Evolutionary conservation across 2,329 filamentous ascomycete species (phyloP), one percentile per base, ranked within the genome.

Genomic region (Aspergillus phoenicis): DNA sequence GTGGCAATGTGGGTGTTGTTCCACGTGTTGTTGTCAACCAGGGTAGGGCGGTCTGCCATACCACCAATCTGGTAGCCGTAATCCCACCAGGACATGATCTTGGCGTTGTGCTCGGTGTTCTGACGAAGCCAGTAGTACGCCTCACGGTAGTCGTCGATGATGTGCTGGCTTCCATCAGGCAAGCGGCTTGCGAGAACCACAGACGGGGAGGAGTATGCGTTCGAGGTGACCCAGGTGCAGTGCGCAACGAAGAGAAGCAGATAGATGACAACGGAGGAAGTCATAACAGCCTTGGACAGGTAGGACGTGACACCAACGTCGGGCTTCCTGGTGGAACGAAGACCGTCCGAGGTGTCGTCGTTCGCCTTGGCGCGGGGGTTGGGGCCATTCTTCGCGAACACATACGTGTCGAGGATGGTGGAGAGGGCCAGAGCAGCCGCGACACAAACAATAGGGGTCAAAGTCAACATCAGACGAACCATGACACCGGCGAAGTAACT

Each of bases 31-130:
- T 99, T 99, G 83, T 99, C 95, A 36, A 99, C 95, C 36, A 99
- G 84, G 1, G 95, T 99, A 36, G 95, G 95, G 58, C 95, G 87
- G 77, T 99, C 95, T 53, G 95, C 95, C 95, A 99, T 99, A 68
- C 95, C 95, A 81, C 95, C 95, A 78, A 99, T 99, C 81, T 99
- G 95, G 82, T 99, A 99, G 67, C 95, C 95, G 73, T 99, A 99
- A 77, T 99, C 95, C 95, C 95, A 99, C 95, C 95, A 99, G 1
- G 93, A 95, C 94, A 98, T 98, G 75, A 99, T 90, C 85, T 98
- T 99, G 74, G 96, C 93, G 71, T 97, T 91, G 68, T 94, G 86
- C 62, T 89, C 85, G 8, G 96, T 99, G 83, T 99, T 99, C 79
- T 99, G 95, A 65, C 95, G 91, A 53, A 99, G 88, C 95, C 95